These are phyloP conservation scores for Neurospora sp. DNA, from an alignment of 495 filamentous ascomycete species.

Conservation along the genomic window DNA sequence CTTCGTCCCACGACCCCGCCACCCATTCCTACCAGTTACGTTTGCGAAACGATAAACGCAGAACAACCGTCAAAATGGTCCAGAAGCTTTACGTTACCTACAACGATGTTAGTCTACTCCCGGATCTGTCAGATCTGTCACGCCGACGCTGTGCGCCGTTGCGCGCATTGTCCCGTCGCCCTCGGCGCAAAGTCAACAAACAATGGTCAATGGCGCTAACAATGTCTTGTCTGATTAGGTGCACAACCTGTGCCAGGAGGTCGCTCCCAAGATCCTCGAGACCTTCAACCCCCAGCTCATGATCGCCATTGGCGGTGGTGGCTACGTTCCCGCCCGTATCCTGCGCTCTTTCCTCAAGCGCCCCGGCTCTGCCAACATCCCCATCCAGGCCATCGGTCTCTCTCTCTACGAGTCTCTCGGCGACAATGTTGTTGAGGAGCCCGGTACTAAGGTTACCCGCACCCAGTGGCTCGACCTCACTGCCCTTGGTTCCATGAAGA, in stretches of 20 bases:
- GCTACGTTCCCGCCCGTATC: constrained; percentile 95
- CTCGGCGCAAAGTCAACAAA: neutral
- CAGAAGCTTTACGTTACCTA: constrained; percentile 92
- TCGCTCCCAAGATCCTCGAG: constrained; percentile 70
- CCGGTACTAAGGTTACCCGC: constrained; percentile 88
- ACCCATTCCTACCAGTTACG: neutral
- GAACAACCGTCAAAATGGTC: constrained; percentile 48
- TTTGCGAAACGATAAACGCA: constrained; percentile 2
- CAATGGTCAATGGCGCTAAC: neutral
- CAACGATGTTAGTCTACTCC: constrained; percentile 61
- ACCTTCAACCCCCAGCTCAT: constrained; percentile 88
- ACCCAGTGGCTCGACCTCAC: constrained; percentile 97
- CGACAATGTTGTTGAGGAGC: constrained; percentile 47
- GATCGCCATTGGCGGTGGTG: constrained; percentile 96
- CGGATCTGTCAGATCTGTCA: neutral
- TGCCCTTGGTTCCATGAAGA: constrained; percentile 75
- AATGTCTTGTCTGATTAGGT: constrained; percentile 45
- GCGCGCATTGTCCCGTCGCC: neutral
- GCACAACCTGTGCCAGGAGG: constrained; percentile 88
- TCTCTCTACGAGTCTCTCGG: constrained; percentile 89
- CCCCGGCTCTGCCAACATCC: constrained; percentile 82
- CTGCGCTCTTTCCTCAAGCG: constrained; percentile 95
- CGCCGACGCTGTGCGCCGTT: neutral
- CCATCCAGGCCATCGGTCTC: constrained; percentile 97
- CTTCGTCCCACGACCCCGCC: neutral